Evolutionary conservation across 2,329 filamentous ascomycete genomes (phyloP).

Genomic region (Colletotrichum tropicale): DNA sequence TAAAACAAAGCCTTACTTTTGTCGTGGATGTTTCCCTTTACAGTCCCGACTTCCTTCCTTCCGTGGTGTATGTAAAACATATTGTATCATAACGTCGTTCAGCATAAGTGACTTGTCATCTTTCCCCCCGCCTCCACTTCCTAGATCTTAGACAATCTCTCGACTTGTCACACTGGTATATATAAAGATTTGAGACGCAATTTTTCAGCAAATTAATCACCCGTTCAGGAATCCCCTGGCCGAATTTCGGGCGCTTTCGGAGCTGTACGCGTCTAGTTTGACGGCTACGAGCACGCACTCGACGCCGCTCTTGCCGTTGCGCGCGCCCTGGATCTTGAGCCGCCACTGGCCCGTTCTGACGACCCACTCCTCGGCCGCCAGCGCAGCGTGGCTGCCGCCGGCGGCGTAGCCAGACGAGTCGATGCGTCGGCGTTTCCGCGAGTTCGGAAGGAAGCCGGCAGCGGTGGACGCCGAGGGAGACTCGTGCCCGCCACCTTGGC

Average conservation of each 20-base stretch:
- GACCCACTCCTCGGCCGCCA: slow-evolving; percentile 59
- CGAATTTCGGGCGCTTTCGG: slow-evolving; percentile 70
- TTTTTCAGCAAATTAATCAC: background rate
- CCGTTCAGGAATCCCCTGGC: slow-evolving; percentile 64
- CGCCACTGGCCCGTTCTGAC: slow-evolving; percentile 75
- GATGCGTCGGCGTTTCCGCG: slow-evolving; percentile 50
- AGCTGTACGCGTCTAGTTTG: slow-evolving; percentile 74
- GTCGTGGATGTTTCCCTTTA: background rate
- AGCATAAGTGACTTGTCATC: background rate
- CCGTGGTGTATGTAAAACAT: slow-evolving; percentile 1
- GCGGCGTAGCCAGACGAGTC: slow-evolving; percentile 31
- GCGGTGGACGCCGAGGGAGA: slow-evolving; percentile 31
- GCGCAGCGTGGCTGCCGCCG: slow-evolving; percentile 21
- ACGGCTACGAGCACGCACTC: slow-evolving; percentile 79
- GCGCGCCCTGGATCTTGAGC: slow-evolving; percentile 63
- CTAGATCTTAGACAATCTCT: background rate
- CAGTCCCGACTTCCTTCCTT: background rate
- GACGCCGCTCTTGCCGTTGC: slow-evolving; percentile 55
- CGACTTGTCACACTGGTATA: background rate
- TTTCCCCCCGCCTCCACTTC: background rate
- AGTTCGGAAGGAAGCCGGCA: slow-evolving; percentile 33
- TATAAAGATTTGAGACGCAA: background rate
- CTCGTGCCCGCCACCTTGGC: slow-evolving; percentile 32
- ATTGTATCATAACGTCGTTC: slow-evolving; percentile 9
- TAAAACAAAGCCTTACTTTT: background rate